phyloP scores from a whole-genome alignment of 2,329 filamentous ascomycete species.

The Colletotrichum tropicale region DNA sequence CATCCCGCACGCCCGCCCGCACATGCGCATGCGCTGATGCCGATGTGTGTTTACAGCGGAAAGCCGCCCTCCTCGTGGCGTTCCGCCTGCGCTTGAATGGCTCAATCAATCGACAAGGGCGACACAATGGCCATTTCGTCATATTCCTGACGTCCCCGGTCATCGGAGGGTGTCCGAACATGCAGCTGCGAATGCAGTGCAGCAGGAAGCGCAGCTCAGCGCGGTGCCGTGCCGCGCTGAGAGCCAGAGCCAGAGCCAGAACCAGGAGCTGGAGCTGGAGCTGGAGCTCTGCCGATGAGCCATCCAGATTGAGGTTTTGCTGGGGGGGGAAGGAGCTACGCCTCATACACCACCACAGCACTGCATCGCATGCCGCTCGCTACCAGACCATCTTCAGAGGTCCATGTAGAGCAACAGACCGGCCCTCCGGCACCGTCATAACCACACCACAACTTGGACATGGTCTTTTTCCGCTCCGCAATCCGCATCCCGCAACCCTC shows the following conservation, averaged over 20 bases:
- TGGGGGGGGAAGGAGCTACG: neutral
- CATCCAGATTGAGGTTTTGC: neutral
- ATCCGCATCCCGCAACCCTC: neutral
- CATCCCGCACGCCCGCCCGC: neutral
- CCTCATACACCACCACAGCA: neutral
- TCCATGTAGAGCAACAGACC: neutral
- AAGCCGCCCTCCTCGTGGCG: neutral
- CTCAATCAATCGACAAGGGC: neutral
- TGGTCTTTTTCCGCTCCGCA: neutral
- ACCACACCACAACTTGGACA: neutral
- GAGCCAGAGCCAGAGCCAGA: neutral
- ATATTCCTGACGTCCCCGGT: neutral
- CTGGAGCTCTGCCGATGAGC: neutral
- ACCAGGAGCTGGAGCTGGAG: neutral
- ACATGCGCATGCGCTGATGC: neutral
- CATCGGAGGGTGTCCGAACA: constrained; percentile 16
- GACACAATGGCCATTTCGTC: neutral
- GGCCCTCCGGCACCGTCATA: neutral
- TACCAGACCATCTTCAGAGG: neutral
- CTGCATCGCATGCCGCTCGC: neutral
- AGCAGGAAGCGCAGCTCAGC: neutral
- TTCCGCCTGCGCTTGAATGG: neutral
- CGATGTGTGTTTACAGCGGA: neutral
- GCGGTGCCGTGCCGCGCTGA: neutral
- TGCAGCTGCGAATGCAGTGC: neutral